Percentiles rank a stretch among this genome's conserved stretches.
These are phyloP conservation scores for Meyerozyma athensensis DNA, from an alignment of 1,139 yeast species.

Conservation along the genomic window DNA sequence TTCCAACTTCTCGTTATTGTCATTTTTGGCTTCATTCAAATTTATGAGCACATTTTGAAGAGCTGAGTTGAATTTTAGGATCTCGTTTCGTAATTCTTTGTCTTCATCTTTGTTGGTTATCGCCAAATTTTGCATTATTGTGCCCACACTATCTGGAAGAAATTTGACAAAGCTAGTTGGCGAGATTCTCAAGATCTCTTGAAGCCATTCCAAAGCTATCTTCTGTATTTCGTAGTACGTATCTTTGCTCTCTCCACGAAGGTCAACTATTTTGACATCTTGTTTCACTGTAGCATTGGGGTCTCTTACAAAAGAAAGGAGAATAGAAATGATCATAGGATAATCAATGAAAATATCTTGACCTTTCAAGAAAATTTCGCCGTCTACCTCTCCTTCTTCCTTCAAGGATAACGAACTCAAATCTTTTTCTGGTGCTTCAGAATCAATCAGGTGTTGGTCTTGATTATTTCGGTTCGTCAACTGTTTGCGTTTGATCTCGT, in stretches of 20 bases:
- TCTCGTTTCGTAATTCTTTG: constrained; percentile 34
- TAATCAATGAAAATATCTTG: constrained; percentile 84
- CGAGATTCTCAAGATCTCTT: constrained; percentile 65
- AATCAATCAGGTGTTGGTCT: neutral
- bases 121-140: constrained; percentile 35
- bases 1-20: constrained; percentile 5
- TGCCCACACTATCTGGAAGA: constrained; percentile 41
- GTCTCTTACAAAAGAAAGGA: constrained; percentile 66
- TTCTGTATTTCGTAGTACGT: constrained; percentile 72
- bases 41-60: constrained; percentile 31
- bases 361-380: constrained; percentile 64
- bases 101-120: constrained; percentile 36
- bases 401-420: constrained; percentile 7
- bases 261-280: constrained; percentile 22
- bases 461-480: constrained; percentile 12
- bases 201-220: constrained; percentile 81
- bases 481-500: constrained; percentile 35
- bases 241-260: constrained; percentile 36
- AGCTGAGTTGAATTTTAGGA: constrained; percentile 31
- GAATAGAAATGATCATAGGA: constrained; percentile 72
- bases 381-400: constrained; percentile 38
- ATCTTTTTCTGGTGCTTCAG: constrained; percentile 7
- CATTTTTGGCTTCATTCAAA: constrained; percentile 20
- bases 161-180: constrained; percentile 71
- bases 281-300: constrained; percentile 29